Evolutionary conservation across 495 filamentous ascomycete genomes (phyloP), one percentile per base, ranked within the genome.

Genomic region (Neurospora sp.): DNA sequence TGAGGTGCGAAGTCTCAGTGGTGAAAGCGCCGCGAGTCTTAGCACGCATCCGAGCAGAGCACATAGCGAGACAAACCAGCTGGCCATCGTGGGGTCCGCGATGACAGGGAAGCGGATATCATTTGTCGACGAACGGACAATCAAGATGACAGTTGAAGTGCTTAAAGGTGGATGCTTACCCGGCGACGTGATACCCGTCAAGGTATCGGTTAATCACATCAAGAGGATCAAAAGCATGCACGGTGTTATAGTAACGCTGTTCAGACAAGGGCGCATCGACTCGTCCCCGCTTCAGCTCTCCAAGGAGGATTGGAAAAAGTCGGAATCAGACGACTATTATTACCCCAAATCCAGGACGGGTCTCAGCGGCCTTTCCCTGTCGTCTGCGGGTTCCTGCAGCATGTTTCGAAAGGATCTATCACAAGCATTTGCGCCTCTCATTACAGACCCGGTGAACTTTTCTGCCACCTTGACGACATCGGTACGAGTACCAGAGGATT

Each of bases 401-500:
- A 86, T 94, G 31, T 98, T 97, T 78, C 92, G 96, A 62, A 98
- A 98, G 79, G 96, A 99, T 78, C 83, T 99, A 0, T 90, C 91
- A 9, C 96, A 99, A 76, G 91, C 91, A 0, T 92, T 96, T 76
- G 89, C 91, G 8, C 94, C 96, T 5, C 83, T 99, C 38, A 92
- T 96, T 66, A 88, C 98, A 35, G 91, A 98, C 75, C 94, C 93
- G 1, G 83, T 80, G 18, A 92, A 89, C n/a, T 86, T 97, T 72
- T 90, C 89, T 20, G 88, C 93, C 0, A 89, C 89, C 70, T 87
- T 98, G 69, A 94, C 89, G 31, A 91, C 93, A 3, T 92, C 91
- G 20, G 88, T 99, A 3, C 88, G 93, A 70, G 89, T 97, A 31
- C 96, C 96, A 0, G 93, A 94, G 74, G 94, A 97, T 75, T 89